Base-by-base conservation (phyloP, 2,329 filamentous ascomycete species). In the Tricladium varicosporioides region DNA sequence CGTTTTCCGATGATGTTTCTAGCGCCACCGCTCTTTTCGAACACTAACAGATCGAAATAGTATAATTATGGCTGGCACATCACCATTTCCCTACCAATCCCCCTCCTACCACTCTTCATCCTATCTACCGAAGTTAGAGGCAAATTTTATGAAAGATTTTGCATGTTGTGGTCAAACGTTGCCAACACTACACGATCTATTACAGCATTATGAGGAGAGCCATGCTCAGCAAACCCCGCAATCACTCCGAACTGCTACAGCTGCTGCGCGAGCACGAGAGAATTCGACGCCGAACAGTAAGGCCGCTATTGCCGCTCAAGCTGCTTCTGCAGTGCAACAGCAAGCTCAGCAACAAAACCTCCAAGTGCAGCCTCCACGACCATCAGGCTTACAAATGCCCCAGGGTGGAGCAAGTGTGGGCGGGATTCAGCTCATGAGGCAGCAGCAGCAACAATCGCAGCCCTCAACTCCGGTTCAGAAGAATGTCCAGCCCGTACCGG, bases 61-160 rank as follows among this genome's bases (percentile, higher is more conserved):
- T 73, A 92, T 97, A 70, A 87, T 95, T 72, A 97, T 97, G 90
- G 86, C 91, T 59, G 92, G 94, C 68, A 97, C 92, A 15, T 97
- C 94, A n/a, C 94, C 94, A 10, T 96, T 93, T 69, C 80, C 85
- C 58, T 84, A 92, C 67, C 88, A 92, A 72, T 96, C 92, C n/a
- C 91, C 94, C 0, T 97, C 93, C 1, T 95, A 91, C 68, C 93
- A 97, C 74, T 97, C 93, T 1, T 96, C 92, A 5, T 97, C 94
- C 22, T 97, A 97, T 71, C 83, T 97, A 1, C 93, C 92, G 9
- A 97, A 96, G 74, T 85, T 97, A 70, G 94, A 99, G 74, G 93
- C 93, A 60, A 94, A 93, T 70, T 99, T 97, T 73, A 95, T 97
- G 91, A 88, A 88, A 74, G 92, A 97, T 76, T 97, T 97, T 75